Evolutionary conservation across 495 filamentous ascomycete species (phyloP).

Genomic region (Cenococcum geophilum): DNA sequence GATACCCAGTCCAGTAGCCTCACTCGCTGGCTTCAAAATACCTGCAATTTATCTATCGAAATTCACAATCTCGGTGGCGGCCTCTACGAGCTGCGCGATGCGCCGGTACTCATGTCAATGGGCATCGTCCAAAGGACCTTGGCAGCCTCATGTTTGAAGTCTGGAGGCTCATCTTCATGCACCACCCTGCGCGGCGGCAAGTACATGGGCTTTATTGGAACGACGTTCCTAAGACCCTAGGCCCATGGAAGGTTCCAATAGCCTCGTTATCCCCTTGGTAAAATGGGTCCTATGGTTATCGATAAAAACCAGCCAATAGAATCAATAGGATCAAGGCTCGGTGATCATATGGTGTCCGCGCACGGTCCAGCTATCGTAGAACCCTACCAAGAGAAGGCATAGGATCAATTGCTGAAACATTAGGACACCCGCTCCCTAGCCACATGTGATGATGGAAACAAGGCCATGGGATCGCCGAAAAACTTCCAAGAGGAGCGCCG

Average conservation of each 20-base stretch:
- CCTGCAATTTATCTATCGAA: background rate
- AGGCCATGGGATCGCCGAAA: conserved; percentile 4
- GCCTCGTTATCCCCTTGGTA: too few relatives aligned
- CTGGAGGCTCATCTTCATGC: conserved; percentile 6
- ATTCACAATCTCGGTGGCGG: background rate
- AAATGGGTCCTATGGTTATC: too few relatives aligned
- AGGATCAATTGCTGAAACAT: conserved; percentile 13
- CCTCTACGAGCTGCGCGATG: background rate
- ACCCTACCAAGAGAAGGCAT: too few relatives aligned
- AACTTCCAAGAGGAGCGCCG: background rate
- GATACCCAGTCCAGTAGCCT: background rate
- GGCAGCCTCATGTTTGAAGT: background rate
- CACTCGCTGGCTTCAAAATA: background rate
- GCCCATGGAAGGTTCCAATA: background rate
- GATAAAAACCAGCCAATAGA: too few relatives aligned
- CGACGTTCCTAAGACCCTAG: conserved; percentile 3
- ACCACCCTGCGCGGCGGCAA: conserved; percentile 20
- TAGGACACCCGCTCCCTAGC: conserved; percentile 3
- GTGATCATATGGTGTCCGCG: too few relatives aligned
- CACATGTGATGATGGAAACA: conserved; percentile 10
- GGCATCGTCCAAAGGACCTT: background rate
- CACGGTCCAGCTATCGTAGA: too few relatives aligned
- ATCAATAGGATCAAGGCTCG: too few relatives aligned
- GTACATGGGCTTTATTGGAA: background rate
- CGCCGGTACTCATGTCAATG: background rate